These are phyloP conservation scores for Cladobotryum protrusum DNA, from an alignment of 2,329 filamentous ascomycete genomes.

Conservation along the genomic window DNA sequence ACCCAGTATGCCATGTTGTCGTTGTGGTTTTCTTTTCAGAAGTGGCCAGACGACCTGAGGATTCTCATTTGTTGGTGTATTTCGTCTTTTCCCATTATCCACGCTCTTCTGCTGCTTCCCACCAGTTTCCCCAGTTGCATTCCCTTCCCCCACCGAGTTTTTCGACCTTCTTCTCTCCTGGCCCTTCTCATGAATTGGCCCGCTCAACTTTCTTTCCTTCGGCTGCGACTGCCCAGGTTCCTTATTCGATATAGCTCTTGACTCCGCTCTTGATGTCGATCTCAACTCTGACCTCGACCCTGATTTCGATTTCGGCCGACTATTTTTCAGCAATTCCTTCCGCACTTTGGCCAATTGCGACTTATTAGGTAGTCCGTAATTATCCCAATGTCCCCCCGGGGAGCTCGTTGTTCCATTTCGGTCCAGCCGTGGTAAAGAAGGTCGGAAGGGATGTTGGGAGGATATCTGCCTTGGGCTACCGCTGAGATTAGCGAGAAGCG, in stretches of 20 bases:
- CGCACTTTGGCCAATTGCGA: not conserved
- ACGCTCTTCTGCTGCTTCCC: not conserved
- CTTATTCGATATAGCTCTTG: not conserved
- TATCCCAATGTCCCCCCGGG: not conserved
- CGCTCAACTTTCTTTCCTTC: no score
- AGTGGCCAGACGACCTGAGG: conserved; percentile 3
- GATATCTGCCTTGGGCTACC: conserved; percentile 3
- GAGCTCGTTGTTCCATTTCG: no score
- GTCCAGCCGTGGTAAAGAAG: not conserved
- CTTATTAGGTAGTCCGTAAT: not conserved
- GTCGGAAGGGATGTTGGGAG: not conserved
- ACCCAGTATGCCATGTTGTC: no score
- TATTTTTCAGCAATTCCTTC: not conserved
- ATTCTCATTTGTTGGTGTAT: not conserved
- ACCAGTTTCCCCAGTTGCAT: not conserved
- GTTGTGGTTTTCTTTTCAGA: conserved; percentile 1
- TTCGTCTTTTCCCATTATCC: not conserved
- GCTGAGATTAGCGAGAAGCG: conserved; percentile 13
- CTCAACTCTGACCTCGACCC: no score
- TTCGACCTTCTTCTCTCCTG: no score
- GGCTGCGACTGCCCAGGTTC: not conserved
- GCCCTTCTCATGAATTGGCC: no score
- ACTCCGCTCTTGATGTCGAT: no score
- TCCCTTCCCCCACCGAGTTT: no score
- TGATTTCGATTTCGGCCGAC: not conserved